phyloP scores from a whole-genome alignment of 2,329 filamentous ascomycete species.

The Penicillium nordicum region DNA sequence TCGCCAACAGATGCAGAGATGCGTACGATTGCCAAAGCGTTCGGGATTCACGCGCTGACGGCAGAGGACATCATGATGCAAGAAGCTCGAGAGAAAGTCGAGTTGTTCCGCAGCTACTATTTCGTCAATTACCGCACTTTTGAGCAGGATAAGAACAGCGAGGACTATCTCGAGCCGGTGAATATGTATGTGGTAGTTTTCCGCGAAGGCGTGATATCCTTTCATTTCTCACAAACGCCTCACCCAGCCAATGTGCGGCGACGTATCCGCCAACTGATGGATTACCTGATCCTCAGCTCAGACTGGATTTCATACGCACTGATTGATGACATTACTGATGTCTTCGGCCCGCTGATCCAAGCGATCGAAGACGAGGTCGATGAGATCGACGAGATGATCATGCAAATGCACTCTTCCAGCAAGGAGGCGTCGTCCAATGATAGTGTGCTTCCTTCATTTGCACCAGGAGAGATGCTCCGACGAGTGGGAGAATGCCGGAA shows the following conservation, averaged over 20 bases:
- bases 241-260: slow-evolving; percentile 94
- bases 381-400: slow-evolving; percentile 88
- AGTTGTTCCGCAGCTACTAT: slow-evolving; percentile 96
- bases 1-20: slow-evolving; percentile 92
- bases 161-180: slow-evolving; percentile 88
- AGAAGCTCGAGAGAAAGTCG: slow-evolving; percentile 95
- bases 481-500: slow-evolving; percentile 92
- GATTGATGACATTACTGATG: slow-evolving; percentile 97
- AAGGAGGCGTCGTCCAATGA: slow-evolving; percentile 35
- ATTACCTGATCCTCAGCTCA: slow-evolving; percentile 87
- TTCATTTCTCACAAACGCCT: slow-evolving; percentile 94
- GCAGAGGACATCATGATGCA: slow-evolving; percentile 97
- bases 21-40: slow-evolving; percentile 87
- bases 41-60: slow-evolving; percentile 92
- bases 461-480: slow-evolving; percentile 76
- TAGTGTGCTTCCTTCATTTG: slow-evolving; percentile 43
- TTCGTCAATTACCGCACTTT: slow-evolving; percentile 98
- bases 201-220: slow-evolving; percentile 88
- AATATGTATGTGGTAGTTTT: slow-evolving; percentile 99
- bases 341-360: slow-evolving; percentile 88
- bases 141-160: slow-evolving; percentile 85
- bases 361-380: slow-evolving; percentile 95
- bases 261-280: slow-evolving; percentile 85
- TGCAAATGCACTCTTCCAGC: slow-evolving; percentile 68
- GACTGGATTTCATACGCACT: slow-evolving; percentile 99